Percentiles rank a stretch among this genome's conserved stretches.
These are phyloP conservation scores for Verticillium zaregamsianum DNA, from an alignment of 2,329 filamentous ascomycete genomes.

Conservation along the genomic window DNA sequence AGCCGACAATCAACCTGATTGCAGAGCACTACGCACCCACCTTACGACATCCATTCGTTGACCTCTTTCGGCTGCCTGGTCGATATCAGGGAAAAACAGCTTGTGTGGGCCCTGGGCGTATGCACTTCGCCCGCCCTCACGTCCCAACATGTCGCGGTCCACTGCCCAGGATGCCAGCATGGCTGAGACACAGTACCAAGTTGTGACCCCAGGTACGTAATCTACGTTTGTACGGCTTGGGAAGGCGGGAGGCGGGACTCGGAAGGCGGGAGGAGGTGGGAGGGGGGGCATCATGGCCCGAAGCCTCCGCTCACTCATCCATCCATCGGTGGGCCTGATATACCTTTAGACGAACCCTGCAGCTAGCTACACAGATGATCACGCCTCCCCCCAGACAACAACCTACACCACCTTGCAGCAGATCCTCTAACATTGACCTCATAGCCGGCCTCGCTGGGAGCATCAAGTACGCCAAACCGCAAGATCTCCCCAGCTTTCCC, in stretches of 20 bases:
- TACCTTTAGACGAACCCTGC: neutral
- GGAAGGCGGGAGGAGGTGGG: neutral
- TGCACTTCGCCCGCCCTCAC: neutral
- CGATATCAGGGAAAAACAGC: neutral
- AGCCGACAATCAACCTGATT: neutral
- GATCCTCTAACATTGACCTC: neutral
- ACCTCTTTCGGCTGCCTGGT: neutral
- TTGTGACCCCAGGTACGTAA: slow-evolving; percentile 12
- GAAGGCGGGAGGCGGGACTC: neutral
- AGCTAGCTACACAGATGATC: neutral
- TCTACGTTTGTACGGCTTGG: slow-evolving; percentile 1
- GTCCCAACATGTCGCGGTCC: neutral
- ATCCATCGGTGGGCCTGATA: neutral
- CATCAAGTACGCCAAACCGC: slow-evolving; percentile 67
- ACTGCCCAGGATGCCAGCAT: neutral
- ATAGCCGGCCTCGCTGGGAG: slow-evolving; percentile 28
- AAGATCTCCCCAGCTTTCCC: slow-evolving; percentile 72
- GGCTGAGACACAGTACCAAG: slow-evolving; percentile 4
- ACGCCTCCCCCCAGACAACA: neutral
- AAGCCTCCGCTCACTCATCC: neutral
- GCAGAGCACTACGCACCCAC: neutral
- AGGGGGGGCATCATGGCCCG: neutral
- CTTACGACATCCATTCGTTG: neutral
- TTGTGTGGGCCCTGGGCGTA: neutral
- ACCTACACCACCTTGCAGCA: neutral